These are phyloP conservation scores for Solanum lycopersicoides DNA, from an alignment of 257 asterid species.

Conservation along the genomic window DNA sequence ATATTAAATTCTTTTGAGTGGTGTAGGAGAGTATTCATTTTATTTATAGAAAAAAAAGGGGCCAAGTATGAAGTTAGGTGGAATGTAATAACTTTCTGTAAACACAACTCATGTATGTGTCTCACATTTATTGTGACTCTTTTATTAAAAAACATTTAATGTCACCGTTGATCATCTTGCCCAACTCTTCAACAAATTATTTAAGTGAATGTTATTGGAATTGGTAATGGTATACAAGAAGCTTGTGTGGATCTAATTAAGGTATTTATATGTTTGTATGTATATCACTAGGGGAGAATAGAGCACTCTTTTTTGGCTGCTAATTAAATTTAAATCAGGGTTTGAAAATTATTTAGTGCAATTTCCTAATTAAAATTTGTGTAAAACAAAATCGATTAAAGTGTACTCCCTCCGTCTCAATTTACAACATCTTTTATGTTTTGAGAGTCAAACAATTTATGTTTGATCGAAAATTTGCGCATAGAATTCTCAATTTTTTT, in stretches of 20 bases:
- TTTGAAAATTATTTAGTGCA: not conserved
- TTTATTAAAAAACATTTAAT: not conserved
- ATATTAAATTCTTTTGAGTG: not conserved
- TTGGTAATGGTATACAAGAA: not conserved
- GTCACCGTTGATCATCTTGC: not conserved
- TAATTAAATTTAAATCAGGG: not conserved
- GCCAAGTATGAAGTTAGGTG: not conserved
- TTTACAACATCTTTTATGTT: no score
- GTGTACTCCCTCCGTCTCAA: no score
- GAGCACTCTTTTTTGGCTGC: not conserved
- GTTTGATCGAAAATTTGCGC: no score
- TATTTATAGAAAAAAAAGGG: not conserved
- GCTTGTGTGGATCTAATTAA: not conserved
- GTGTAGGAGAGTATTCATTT: not conserved
- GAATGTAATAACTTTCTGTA: not conserved
- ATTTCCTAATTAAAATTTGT: not conserved
- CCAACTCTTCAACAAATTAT: not conserved
- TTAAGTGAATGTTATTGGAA: not conserved
- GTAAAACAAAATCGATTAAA: not conserved
- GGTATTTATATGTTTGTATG: not conserved
- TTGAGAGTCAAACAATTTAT: no score
- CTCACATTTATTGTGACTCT: not conserved
- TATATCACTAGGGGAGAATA: not conserved
- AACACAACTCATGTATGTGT: not conserved
- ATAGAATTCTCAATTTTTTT: no score